Base-by-base conservation (phyloP, 257 asterid genomes). In the Petrea volubilis region DNA sequence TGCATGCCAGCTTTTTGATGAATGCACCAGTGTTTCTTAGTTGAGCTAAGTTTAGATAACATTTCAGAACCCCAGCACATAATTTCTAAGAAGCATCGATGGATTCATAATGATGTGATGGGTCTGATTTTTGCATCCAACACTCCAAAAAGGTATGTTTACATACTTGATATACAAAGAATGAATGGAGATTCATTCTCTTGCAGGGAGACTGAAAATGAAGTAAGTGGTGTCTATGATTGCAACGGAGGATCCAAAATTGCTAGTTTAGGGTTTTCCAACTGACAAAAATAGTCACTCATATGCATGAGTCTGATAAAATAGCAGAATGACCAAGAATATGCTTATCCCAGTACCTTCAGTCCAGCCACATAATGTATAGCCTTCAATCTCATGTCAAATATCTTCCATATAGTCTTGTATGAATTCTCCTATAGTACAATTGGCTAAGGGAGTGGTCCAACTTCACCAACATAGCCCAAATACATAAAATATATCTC, bases 71-170 rank as follows among this genome's bases (percentile, higher is more conserved):
- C 38, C 29, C 41, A 53, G 18, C 4, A 28, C 40, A 14, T 9
- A 7, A 28, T 40, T 69, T 62, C 28, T 31, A 31, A n/a, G 41
- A 73, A 74, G 58, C 43, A 64, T 21, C 44, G 18, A 44, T 71
- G 29, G 60, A 65, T 51, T 60, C 52, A 59, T 24, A 7, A 33
- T 15, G 10, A 10, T 44, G 55, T 60, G 34, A 51, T 49, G 67
- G 31, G 61, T 61, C 49, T 68, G 29, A 51, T 40, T 68, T 41
- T 18, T 61, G 34, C 51, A 23, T 27, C 10, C 38, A 61, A 17
- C 62, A 34, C 53, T 55, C 49, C 40, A 41, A 29, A 33, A 11
- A 13, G 61, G 12, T 46, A 4, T 23, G 24, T 5, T 27, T 43
- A 36, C 31, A 25, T 53, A n/a, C 33, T 65, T 31, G 31, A 38